These are phyloP conservation scores for Rhynchospora pubera DNA, from an alignment of 176 grass and related monocot genomes.

Conservation along the genomic window DNA sequence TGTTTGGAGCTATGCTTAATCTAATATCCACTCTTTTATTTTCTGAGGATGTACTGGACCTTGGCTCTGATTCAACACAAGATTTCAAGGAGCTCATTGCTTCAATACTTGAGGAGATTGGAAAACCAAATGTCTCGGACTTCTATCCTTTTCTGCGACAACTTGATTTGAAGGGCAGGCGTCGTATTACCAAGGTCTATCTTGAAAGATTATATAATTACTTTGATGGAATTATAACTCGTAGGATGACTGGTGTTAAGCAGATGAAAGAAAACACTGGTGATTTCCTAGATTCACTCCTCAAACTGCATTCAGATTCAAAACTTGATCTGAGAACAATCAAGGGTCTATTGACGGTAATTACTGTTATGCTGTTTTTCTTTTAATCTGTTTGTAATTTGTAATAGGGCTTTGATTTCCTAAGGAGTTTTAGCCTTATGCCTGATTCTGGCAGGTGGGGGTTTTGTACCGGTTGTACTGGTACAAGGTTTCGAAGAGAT, in stretches of 20 bases:
- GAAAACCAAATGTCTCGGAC: constrained; percentile 49
- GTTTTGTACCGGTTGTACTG: not conserved
- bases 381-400: not conserved
- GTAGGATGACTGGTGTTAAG: constrained; percentile 8
- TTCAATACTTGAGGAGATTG: constrained; percentile 17
- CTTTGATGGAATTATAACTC: constrained; percentile 33
- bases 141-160: constrained; percentile 41
- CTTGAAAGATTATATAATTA: constrained; percentile 28
- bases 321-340: constrained; percentile 33
- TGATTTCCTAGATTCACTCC: constrained; percentile 51
- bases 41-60: constrained; percentile 42
- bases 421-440: not conserved
- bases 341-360: constrained; percentile 42
- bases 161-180: constrained; percentile 51
- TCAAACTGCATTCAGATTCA: constrained; percentile 36
- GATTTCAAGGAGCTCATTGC: constrained; percentile 43
- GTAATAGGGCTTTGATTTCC: not conserved
- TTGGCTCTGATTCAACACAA: constrained; percentile 28
- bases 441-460: not conserved
- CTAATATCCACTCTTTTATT: constrained; percentile 39
- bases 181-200: not conserved
- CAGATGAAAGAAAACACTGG: not conserved
- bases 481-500: not conserved
- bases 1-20: constrained; percentile 41
- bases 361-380: not conserved